phyloP scores from a whole-genome alignment of 306 rosid genomes.

The Vigna trinervia region DNA sequence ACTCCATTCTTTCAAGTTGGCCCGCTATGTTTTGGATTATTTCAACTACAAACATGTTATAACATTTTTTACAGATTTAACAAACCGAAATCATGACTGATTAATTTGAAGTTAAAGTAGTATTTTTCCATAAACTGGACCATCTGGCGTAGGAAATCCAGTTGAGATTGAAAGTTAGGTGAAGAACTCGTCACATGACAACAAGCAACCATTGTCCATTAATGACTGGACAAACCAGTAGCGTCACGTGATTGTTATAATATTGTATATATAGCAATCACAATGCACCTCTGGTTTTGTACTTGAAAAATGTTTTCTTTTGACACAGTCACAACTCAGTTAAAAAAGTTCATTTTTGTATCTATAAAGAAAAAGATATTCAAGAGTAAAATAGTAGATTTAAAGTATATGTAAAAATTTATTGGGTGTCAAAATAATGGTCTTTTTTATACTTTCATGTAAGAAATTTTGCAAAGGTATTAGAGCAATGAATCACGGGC shows the following conservation, averaged over 20 bases:
- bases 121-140: not conserved
- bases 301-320: not conserved
- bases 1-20: not conserved
- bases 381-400: too few species aligned
- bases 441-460: not conserved
- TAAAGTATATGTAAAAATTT: too few species aligned
- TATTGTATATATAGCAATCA: constrained; percentile 1
- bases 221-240: not conserved
- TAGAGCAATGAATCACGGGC: not conserved
- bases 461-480: not conserved
- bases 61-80: not conserved
- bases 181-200: not conserved
- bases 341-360: too few species aligned
- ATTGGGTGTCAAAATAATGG: too few species aligned
- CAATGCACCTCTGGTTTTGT: constrained; percentile 27
- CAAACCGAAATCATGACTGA: not conserved
- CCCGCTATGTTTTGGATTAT: not conserved
- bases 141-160: not conserved
- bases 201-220: not conserved
- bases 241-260: not conserved
- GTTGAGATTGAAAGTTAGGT: not conserved
- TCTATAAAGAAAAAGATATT: too few species aligned
- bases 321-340: too few species aligned
- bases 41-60: not conserved
- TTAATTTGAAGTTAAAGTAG: not conserved